phyloP scores from a whole-genome alignment of 2,329 filamentous ascomycete genomes.

The Pseudohalonectria lignicola region DNA sequence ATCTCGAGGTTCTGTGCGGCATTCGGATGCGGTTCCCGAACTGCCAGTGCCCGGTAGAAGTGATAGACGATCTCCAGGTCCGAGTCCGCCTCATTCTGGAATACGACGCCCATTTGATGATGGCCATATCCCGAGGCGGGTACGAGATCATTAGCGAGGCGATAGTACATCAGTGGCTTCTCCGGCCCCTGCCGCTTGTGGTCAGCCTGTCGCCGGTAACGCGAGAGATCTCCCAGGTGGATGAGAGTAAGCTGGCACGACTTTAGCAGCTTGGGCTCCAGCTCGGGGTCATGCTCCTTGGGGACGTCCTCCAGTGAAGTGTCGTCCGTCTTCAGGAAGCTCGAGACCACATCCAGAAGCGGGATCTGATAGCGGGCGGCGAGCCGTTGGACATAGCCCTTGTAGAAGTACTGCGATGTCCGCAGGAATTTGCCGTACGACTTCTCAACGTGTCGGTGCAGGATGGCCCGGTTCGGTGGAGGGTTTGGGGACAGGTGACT shows the following conservation, averaged over 20 bases:
- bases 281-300: constrained; percentile 13
- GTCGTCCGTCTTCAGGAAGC: constrained; percentile 31
- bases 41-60: constrained; percentile 72
- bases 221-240: constrained; percentile 78
- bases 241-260: constrained; percentile 79
- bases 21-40: constrained; percentile 62
- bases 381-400: constrained; percentile 70
- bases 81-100: constrained; percentile 65
- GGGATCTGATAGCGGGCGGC: constrained; percentile 42
- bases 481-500: constrained; percentile 31
- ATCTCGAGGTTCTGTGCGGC: constrained; percentile 67
- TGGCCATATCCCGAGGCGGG: constrained; percentile 73
- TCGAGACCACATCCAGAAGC: constrained; percentile 28
- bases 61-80: constrained; percentile 74
- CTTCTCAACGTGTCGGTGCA: constrained; percentile 69
- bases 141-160: constrained; percentile 66
- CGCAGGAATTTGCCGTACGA: constrained; percentile 79
- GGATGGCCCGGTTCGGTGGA: constrained; percentile 40
- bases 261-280: constrained; percentile 50
- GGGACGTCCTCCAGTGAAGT: constrained; percentile 31
- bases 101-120: constrained; percentile 85
- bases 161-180: constrained; percentile 73
- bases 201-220: constrained; percentile 70
- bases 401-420: constrained; percentile 79
- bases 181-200: constrained; percentile 68